phyloP scores from a whole-genome alignment of 257 asterid species.

The Nicotiana knightiana region DNA sequence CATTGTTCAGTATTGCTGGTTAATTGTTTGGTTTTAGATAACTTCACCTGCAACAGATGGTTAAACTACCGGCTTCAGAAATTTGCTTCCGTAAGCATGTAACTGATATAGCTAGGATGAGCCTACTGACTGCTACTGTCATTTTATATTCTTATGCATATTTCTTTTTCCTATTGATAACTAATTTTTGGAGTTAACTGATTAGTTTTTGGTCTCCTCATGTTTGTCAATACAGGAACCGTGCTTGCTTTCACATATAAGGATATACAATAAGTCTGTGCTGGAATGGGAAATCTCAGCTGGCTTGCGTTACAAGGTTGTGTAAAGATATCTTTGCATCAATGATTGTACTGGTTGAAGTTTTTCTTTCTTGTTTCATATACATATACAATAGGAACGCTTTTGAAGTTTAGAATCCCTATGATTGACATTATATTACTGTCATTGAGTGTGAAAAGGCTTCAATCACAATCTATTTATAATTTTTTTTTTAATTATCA shows the following conservation, averaged over 20 bases:
- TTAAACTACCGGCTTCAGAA: conserved; percentile 1
- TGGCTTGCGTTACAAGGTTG: conserved; percentile 93
- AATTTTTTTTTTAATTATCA: not conserved
- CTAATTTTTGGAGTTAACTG: not conserved
- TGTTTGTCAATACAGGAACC: conserved; percentile 58
- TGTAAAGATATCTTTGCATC: conserved; percentile 13
- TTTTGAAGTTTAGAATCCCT: not conserved
- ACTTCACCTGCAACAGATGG: not conserved
- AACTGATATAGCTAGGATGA: not conserved
- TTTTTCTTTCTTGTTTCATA: not conserved
- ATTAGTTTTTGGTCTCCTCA: conserved; percentile 10
- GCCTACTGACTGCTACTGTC: not conserved
- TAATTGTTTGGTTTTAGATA: not conserved
- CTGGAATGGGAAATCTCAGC: conserved; percentile 97
- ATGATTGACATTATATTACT: not conserved
- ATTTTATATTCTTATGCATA: not conserved
- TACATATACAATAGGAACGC: not conserved
- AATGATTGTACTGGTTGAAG: conserved; percentile 10
- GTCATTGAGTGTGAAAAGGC: not conserved
- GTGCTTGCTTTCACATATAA: conserved; percentile 76
- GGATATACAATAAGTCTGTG: conserved; percentile 91
- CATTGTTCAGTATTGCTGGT: not conserved
- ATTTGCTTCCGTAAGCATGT: not conserved
- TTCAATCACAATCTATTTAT: not conserved
- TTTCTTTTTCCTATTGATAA: not conserved